A percentile compares a stretch with the other conserved stretches of the same genome.
phyloP scores from a whole-genome alignment of 1,139 yeast species.

The Yarrowia galli region DNA sequence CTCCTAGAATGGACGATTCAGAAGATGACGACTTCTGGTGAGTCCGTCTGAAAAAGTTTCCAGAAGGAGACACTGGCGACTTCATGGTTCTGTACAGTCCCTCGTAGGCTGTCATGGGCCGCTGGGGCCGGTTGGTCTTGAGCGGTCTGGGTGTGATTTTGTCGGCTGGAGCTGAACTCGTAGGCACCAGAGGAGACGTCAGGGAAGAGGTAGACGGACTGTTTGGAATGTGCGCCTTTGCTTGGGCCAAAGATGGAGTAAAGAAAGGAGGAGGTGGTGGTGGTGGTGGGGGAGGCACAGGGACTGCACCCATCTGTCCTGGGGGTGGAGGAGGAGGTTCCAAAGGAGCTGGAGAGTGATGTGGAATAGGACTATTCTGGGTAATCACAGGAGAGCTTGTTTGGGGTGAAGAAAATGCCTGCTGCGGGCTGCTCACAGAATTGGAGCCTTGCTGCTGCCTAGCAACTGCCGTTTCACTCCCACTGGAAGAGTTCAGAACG shows the following conservation, averaged over 20 bases:
- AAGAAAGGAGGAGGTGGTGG: not conserved
- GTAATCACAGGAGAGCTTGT: slow-evolving; percentile 3
- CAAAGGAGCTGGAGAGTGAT: slow-evolving; percentile 14
- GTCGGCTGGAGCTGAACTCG: slow-evolving; percentile 7
- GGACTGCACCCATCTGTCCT: too few relatives aligned
- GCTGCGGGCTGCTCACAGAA: not conserved
- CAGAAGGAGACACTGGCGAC: slow-evolving; percentile 16
- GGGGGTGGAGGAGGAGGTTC: slow-evolving; percentile 33
- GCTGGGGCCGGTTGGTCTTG: slow-evolving; percentile 12
- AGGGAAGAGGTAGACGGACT: slow-evolving; percentile 11
- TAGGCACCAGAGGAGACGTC: slow-evolving; percentile 4
- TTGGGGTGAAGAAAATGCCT: not conserved
- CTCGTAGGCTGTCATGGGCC: slow-evolving; percentile 33
- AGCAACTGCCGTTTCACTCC: too few relatives aligned
- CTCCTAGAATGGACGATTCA: slow-evolving; percentile 19
- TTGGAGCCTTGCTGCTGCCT: too few relatives aligned
- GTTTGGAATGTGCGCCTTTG: slow-evolving; percentile 1
- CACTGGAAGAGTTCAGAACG: not conserved
- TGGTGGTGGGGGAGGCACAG: slow-evolving; percentile 14
- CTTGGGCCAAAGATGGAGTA: not conserved
- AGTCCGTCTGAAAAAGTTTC: slow-evolving; percentile 13
- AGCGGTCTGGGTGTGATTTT: slow-evolving; percentile 30
- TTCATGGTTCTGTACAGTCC: slow-evolving; percentile 25
- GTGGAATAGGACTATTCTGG: slow-evolving; percentile 13
- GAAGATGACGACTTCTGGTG: slow-evolving; percentile 31